Percentiles rank a stretch among this genome's conserved stretches.
phyloP scores from a whole-genome alignment of 305 asterid species.

The Fraxinus greggii region DNA sequence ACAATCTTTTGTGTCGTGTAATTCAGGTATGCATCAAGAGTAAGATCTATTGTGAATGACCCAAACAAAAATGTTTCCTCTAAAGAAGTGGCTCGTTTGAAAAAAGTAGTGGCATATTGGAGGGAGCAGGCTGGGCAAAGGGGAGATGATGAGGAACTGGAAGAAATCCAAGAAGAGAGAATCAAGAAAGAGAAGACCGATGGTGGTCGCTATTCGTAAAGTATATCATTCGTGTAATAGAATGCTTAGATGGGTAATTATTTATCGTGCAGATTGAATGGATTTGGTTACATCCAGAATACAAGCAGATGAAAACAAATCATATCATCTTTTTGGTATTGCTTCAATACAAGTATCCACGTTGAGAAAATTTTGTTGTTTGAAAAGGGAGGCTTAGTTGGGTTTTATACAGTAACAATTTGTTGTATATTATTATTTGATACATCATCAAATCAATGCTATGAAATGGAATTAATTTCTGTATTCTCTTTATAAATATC shows the following conservation, averaged over 20 bases:
- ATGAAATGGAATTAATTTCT: constrained; percentile 26
- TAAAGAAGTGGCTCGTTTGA: constrained; percentile 85
- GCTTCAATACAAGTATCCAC: constrained; percentile 25
- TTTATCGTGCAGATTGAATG: constrained; percentile 9
- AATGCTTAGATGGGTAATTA: not conserved
- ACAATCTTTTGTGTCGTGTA: constrained; percentile 3
- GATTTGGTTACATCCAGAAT: constrained; percentile 1
- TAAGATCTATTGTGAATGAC: constrained; percentile 77
- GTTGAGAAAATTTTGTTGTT: constrained; percentile 35
- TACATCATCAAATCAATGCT: constrained; percentile 22
- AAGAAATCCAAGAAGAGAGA: constrained; percentile 81
- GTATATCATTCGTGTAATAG: not conserved
- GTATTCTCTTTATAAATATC: not conserved
- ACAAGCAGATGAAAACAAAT: constrained; percentile 14
- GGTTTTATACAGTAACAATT: constrained; percentile 37
- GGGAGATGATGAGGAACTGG: constrained; percentile 79
- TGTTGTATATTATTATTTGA: constrained; percentile 27
- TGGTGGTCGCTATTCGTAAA: constrained; percentile 66
- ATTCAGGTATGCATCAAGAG: constrained; percentile 89
- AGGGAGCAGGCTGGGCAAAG: constrained; percentile 86
- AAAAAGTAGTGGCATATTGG: constrained; percentile 79
- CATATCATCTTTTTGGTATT: constrained; percentile 22
- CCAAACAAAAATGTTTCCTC: constrained; percentile 84
- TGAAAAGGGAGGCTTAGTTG: constrained; percentile 20
- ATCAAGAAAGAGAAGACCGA: constrained; percentile 48